A percentile compares a stretch with the other conserved stretches of the same genome.
Evolutionary conservation across 2,329 filamentous ascomycete genomes (phyloP).

Genomic region (Pyrenochaeta sp.): DNA sequence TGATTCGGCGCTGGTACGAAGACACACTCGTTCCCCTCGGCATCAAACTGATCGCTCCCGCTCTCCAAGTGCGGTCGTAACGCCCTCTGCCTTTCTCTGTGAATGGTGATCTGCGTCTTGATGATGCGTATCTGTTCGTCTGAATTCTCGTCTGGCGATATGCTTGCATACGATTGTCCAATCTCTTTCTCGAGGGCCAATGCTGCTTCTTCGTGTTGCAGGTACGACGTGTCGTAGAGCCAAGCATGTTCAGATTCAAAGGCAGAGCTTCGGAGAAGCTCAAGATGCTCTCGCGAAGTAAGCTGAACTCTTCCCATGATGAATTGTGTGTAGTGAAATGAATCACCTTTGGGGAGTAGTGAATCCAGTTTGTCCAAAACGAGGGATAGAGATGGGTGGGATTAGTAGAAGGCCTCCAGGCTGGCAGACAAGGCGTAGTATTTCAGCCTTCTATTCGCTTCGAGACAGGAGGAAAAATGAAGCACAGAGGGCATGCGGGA

Average conservation of each 20-base stretch:
- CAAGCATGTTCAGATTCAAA: conserved; percentile 50
- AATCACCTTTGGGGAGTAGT: neutral
- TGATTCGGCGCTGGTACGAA: conserved; percentile 50
- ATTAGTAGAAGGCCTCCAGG: neutral
- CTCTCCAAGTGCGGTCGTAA: conserved; percentile 48
- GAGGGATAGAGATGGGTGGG: neutral
- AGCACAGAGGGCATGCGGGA: conserved; percentile 13
- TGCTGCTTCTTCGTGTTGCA: conserved; percentile 47
- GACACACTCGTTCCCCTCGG: conserved; percentile 47
- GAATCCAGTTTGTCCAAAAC: conserved; percentile 3
- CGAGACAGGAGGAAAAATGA: conserved; percentile 2
- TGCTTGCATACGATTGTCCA: conserved; percentile 39
- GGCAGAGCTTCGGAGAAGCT: conserved; percentile 46
- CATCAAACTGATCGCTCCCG: conserved; percentile 46
- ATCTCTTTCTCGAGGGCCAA: conserved; percentile 45
- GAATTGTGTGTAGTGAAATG: conserved; percentile 11
- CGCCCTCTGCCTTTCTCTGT: conserved; percentile 44
- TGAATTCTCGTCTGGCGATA: conserved; percentile 48
- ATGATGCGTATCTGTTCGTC: conserved; percentile 46
- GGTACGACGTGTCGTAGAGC: conserved; percentile 48
- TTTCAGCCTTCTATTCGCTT: neutral
- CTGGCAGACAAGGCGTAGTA: neutral
- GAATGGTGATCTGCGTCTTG: conserved; percentile 47
- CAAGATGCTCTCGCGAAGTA: conserved; percentile 41
- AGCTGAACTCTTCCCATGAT: conserved; percentile 36